phyloP scores from a whole-genome alignment of 768 basidiomycete species.

The Roridomyces roridus region DNA sequence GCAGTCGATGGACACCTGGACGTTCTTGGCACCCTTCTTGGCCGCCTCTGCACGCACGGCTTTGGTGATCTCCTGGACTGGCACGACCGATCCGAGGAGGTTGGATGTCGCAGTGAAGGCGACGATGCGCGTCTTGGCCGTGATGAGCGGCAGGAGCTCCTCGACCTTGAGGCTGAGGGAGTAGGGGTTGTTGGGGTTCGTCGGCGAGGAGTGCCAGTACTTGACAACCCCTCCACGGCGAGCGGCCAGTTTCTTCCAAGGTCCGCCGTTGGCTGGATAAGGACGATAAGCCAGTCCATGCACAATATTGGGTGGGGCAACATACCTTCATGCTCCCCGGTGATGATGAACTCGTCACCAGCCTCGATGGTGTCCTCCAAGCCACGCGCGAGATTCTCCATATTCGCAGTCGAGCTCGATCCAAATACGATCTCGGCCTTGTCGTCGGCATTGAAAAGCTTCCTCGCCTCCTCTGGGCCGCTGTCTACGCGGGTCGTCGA shows the following conservation, averaged over 20 bases:
- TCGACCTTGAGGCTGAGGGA: slow-evolving; percentile 60
- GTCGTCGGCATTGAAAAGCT: slow-evolving; percentile 69
- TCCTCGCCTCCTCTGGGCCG: slow-evolving; percentile 56
- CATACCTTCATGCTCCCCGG: slow-evolving; percentile 80
- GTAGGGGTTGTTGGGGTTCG: slow-evolving; percentile 66
- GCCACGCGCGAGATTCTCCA: slow-evolving; percentile 72
- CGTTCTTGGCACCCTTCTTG: slow-evolving; percentile 58
- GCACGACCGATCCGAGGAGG: slow-evolving; percentile 69
- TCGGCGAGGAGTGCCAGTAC: slow-evolving; percentile 60
- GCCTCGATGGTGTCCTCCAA: slow-evolving; percentile 58
- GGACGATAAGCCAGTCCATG: neutral
- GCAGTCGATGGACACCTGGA: slow-evolving; percentile 77
- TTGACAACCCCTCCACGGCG: slow-evolving; percentile 61
- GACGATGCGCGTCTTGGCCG: slow-evolving; percentile 70
- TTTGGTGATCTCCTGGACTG: slow-evolving; percentile 61
- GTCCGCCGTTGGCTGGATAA: slow-evolving; percentile 67
- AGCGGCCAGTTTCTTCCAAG: slow-evolving; percentile 78
- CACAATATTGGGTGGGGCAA: neutral
- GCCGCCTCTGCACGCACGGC: slow-evolving; percentile 58
- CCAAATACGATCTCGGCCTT: slow-evolving; percentile 71
- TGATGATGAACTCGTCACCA: slow-evolving; percentile 81
- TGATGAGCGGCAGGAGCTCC: slow-evolving; percentile 67
- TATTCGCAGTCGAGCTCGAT: slow-evolving; percentile 67
- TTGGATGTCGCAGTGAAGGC: slow-evolving; percentile 81
- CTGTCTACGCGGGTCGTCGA: slow-evolving; percentile 56